These are phyloP conservation scores for Cutaneotrichosporon curvatum DNA, from an alignment of 1,284 basidiomycete species.

Conservation along the genomic window DNA sequence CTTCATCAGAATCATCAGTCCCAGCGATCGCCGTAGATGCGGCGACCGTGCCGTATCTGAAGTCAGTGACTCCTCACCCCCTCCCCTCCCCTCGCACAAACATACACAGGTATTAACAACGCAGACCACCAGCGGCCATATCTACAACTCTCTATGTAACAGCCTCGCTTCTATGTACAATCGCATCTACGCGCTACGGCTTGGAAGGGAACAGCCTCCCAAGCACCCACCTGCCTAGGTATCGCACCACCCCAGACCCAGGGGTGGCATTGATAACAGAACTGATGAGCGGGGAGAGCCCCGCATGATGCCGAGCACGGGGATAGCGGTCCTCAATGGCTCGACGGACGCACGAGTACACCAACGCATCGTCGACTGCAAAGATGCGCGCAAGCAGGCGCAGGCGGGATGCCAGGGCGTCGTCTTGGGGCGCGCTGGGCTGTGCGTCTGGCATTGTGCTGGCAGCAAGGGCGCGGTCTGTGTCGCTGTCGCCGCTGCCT, in stretches of 20 bases:
- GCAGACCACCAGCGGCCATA: background rate
- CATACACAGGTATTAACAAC: too few species aligned
- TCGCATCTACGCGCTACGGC: background rate
- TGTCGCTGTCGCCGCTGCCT: slow-evolving; percentile 24
- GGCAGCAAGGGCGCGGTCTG: slow-evolving; percentile 8
- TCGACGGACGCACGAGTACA: slow-evolving; percentile 35
- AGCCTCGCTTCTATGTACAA: background rate
- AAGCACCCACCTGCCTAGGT: slow-evolving; percentile 29
- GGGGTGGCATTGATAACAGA: slow-evolving; percentile 25
- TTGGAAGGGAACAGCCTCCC: slow-evolving; percentile 22
- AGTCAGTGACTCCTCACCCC: too few species aligned
- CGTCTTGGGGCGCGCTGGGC: background rate
- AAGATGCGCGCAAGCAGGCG: slow-evolving; percentile 29
- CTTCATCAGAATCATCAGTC: too few species aligned
- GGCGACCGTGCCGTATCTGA: too few species aligned
- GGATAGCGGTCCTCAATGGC: slow-evolving; percentile 41
- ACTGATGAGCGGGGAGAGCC: slow-evolving; percentile 25
- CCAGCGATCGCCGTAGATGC: too few species aligned
- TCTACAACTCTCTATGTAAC: background rate
- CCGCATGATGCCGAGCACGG: slow-evolving; percentile 31
- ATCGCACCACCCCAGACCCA: slow-evolving; percentile 22
- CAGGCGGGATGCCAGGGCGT: slow-evolving; percentile 19
- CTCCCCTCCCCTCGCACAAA: too few species aligned
- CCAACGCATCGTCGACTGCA: slow-evolving; percentile 40
- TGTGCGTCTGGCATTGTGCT: background rate